phyloP scores from a whole-genome alignment of 2,329 filamentous ascomycete genomes.

The Ciborinia camelliae region DNA sequence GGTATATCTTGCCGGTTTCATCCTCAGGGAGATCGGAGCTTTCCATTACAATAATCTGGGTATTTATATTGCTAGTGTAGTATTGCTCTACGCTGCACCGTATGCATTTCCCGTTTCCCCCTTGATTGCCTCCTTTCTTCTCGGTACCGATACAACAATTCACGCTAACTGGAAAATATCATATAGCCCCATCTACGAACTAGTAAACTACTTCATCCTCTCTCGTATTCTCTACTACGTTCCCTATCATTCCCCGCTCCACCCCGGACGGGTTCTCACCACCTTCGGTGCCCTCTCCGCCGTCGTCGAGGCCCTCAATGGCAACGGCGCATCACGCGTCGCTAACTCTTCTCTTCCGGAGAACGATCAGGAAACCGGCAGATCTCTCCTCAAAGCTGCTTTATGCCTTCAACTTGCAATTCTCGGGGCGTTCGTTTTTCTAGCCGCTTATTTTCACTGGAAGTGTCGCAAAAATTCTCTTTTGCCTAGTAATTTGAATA shows the following conservation, averaged over 20 bases:
- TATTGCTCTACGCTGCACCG: slow-evolving; percentile 35
- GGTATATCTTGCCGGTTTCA: slow-evolving; percentile 55
- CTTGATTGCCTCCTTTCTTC: not conserved
- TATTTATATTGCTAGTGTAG: slow-evolving; percentile 45
- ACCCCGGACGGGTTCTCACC: slow-evolving; percentile 45
- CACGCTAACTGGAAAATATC: not conserved
- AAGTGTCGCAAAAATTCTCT: slow-evolving; percentile 41
- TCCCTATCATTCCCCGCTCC: slow-evolving; percentile 54
- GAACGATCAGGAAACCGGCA: slow-evolving; percentile 42
- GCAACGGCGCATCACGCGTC: slow-evolving; percentile 47
- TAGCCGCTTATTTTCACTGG: slow-evolving; percentile 50
- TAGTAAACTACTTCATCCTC: slow-evolving; percentile 60
- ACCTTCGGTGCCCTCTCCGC: slow-evolving; percentile 47
- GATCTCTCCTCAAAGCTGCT: slow-evolving; percentile 48
- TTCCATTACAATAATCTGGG: slow-evolving; percentile 48
- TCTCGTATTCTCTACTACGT: slow-evolving; percentile 59
- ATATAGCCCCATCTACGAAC: slow-evolving; percentile 54
- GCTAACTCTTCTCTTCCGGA: slow-evolving; percentile 45
- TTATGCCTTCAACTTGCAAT: slow-evolving; percentile 55
- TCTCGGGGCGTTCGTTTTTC: slow-evolving; percentile 46
- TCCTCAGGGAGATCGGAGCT: slow-evolving; percentile 50
- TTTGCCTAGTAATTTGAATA: slow-evolving; percentile 28
- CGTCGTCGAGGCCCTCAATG: slow-evolving; percentile 49
- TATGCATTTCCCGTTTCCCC: slow-evolving; percentile 18
- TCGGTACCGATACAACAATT: not conserved